These are phyloP conservation scores for Tetrahymena thermophila DNA, from an alignment of 73 alveolate species.

Conservation along the genomic window DNA sequence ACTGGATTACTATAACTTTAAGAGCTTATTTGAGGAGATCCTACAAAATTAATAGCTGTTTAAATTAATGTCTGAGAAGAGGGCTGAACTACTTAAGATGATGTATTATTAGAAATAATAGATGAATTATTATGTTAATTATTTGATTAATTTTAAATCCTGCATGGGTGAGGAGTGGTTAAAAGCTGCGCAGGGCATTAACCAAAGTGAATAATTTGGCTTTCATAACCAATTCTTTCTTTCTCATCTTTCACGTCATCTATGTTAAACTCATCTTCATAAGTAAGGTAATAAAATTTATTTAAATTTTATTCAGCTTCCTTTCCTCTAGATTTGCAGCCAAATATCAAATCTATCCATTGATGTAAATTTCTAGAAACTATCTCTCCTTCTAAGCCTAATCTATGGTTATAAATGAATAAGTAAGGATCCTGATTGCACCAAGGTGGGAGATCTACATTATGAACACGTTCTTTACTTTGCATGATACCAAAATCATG, in stretches of 20 bases:
- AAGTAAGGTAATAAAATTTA: constrained; percentile 57
- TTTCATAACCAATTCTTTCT: constrained; percentile 59
- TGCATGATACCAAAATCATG: constrained; percentile 72
- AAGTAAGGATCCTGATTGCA: constrained; percentile 56
- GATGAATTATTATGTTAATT: not conserved
- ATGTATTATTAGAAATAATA: not conserved
- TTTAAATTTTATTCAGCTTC: constrained; percentile 67
- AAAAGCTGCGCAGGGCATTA: constrained; percentile 82
- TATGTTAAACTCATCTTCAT: constrained; percentile 68
- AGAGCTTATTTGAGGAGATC: not conserved
- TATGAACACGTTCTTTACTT: constrained; percentile 53
- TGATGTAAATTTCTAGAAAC: constrained; percentile 46
- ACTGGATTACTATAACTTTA: not conserved
- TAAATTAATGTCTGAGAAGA: not conserved
- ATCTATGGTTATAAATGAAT: constrained; percentile 49
- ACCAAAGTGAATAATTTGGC: constrained; percentile 80
- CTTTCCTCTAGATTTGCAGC: constrained; percentile 67
- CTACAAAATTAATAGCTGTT: not conserved
- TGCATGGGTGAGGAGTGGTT: constrained; percentile 35
- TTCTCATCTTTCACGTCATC: constrained; percentile 49
- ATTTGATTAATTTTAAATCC: not conserved
- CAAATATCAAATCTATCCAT: constrained; percentile 79
- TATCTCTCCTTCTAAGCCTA: constrained; percentile 58
- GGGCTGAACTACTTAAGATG: not conserved
- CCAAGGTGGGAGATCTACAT: constrained; percentile 68